Evolutionary conservation across 1,284 basidiomycete genomes (phyloP).

Genomic region (Sporisorium scitamineum): DNA sequence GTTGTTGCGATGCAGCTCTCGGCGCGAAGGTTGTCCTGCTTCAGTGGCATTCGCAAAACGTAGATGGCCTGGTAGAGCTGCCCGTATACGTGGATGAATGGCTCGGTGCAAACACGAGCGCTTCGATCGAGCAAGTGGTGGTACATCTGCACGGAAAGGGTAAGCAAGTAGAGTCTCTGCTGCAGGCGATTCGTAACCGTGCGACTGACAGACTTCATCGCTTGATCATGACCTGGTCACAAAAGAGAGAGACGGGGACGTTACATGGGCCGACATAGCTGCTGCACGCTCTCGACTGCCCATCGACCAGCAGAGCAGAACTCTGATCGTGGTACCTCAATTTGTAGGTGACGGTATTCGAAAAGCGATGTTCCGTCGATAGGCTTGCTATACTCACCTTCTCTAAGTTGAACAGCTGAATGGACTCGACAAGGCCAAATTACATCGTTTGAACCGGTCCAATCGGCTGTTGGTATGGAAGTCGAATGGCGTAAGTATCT

Average conservation of each 20-base stretch:
- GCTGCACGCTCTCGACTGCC: slow-evolving; percentile 8
- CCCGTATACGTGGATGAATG: slow-evolving; percentile 4
- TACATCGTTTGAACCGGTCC: neutral
- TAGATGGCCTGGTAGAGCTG: neutral
- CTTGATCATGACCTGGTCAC: no score
- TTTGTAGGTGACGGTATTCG: slow-evolving; percentile 14
- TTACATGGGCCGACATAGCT: slow-evolving; percentile 15
- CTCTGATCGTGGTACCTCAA: slow-evolving; percentile 19
- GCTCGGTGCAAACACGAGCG: neutral
- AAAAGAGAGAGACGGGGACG: slow-evolving; percentile 17
- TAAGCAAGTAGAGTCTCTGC: neutral
- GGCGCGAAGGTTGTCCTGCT: slow-evolving; percentile 1
- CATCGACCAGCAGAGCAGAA: neutral
- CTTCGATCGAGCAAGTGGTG: slow-evolving; percentile 18
- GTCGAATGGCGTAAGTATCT: slow-evolving; percentile 34
- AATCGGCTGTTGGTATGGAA: slow-evolving; percentile 40
- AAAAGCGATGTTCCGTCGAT: neutral
- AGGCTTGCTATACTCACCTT: neutral
- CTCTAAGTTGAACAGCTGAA: slow-evolving; percentile 32
- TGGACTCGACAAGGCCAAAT: slow-evolving; percentile 39
- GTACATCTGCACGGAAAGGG: slow-evolving; percentile 34
- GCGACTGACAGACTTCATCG: neutral
- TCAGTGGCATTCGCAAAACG: slow-evolving; percentile 2
- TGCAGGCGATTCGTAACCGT: neutral
- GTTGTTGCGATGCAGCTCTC: neutral